These are phyloP conservation scores for Colletotrichum endophyticum DNA, from an alignment of 2,329 filamentous ascomycete species.

Conservation along the genomic window DNA sequence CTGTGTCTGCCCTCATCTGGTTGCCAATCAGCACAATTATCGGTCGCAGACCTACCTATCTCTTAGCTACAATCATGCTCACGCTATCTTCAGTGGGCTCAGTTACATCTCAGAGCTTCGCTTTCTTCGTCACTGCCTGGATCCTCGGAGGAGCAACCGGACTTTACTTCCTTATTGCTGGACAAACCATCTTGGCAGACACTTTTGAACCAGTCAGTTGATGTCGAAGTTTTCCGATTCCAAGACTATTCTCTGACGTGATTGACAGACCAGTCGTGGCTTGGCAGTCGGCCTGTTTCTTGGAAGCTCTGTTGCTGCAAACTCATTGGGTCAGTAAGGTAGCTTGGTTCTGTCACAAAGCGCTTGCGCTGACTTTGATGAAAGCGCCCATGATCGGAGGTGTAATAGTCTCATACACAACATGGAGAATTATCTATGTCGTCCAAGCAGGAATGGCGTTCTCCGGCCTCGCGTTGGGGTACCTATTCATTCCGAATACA, in stretches of 20 bases:
- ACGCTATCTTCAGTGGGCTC: background rate
- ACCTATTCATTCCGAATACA: background rate
- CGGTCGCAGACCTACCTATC: background rate
- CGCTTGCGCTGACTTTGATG: background rate
- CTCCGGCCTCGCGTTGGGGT: background rate
- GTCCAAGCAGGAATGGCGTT: background rate
- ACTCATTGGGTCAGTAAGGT: background rate
- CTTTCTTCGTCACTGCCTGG: background rate
- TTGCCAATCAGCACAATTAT: slow-evolving; percentile 65
- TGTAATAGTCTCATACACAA: background rate
- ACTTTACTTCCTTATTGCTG: background rate
- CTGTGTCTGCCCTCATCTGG: slow-evolving; percentile 71
- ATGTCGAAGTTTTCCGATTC: background rate
- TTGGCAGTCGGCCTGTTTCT: background rate
- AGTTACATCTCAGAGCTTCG: background rate
- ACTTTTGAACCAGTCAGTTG: background rate
- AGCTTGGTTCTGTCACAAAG: no score
- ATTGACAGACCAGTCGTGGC: background rate
- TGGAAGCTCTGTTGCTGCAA: background rate
- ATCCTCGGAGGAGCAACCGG: background rate
- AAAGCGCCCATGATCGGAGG: background rate
- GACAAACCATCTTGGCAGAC: background rate
- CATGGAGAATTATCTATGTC: background rate
- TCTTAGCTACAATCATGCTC: background rate
- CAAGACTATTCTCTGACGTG: background rate